Base-by-base conservation (phyloP, 2,329 filamentous ascomycete genomes). In the Alternaria rosae region DNA sequence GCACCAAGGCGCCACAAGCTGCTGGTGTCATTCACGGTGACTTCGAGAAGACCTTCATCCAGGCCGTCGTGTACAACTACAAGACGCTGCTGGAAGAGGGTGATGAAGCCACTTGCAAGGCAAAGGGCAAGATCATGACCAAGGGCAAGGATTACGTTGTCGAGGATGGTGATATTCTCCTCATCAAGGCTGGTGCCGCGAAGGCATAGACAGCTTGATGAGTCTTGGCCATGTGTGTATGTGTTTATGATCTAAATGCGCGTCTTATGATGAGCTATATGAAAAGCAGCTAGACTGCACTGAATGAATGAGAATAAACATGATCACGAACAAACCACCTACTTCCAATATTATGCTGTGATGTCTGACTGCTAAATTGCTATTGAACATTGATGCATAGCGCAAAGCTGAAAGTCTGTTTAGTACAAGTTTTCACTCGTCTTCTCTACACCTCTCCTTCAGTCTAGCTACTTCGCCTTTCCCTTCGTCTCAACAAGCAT, bases 1-100 rank as follows among this genome's bases (percentile, higher is more conserved):
- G 93, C 72, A 97, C 91, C 78, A 99, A 99, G 85, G 95, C 95
- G n/a, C 95, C 95, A 17, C 92, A 96, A 77, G 95, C 95, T 48
- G 95, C 95, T 38, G 95, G 95, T 86, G 95, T 99, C 66, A 99
- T 99, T 71, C 95, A 99, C 83, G 92, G 91, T 70, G 95, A 99
- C 80, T 98, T 99, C 70, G 95, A 99, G 82, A 99, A 99, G 89
- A 99, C 96, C 0, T 99, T 99, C 79, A 99, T 99, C 74, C 96
- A 99, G 83, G 91, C 87, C 66, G 87, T 99, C 67, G 93, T 97
- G 28, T 98, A 97, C 84, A 98, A 97, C 84, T 99, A 89, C 82
- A 85, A 79, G 25, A 83, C 86, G 3, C 84, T 99, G 56, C 93
- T 91, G 83, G 95, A 98, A 82, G 84, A 92, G 51, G 94, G 94